A percentile compares a stretch with the other conserved stretches of the same genome.
Conservation (phyloP, 176 grass and related monocot genomes). For the Eragrostis nindensis region DNA sequence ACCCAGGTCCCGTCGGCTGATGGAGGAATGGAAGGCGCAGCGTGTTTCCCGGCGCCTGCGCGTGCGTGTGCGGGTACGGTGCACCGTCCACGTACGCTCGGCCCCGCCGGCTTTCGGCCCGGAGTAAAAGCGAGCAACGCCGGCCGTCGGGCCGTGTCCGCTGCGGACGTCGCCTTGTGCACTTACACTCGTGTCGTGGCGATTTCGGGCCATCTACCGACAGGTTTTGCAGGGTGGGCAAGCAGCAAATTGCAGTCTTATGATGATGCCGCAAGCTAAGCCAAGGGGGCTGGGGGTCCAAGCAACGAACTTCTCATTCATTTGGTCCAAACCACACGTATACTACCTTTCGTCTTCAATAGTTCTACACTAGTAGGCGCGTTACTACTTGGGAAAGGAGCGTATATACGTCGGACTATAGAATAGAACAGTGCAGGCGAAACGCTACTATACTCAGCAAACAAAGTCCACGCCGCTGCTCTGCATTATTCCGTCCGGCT, state of each 20-base stretch:
- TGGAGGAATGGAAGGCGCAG: not conserved
- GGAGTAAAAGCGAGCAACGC: not conserved
- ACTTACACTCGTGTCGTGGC: conserved; percentile 38
- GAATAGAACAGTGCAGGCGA: too few species aligned
- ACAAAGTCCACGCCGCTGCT: too few species aligned
- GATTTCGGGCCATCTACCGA: conserved; percentile 40
- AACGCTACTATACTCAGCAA: too few species aligned
- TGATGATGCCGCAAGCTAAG: conserved; percentile 19
- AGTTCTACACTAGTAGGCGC: too few species aligned
- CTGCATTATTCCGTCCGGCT: too few species aligned
- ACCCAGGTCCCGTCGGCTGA: not conserved
- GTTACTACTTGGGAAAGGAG: too few species aligned
- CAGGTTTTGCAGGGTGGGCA: conserved; percentile 4
- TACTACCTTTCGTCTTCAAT: not conserved
- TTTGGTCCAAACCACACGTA: not conserved
- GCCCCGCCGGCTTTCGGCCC: not conserved
- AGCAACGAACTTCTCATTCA: conserved; percentile 4
- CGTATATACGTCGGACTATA: too few species aligned
- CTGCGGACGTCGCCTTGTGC: conserved; percentile 32
- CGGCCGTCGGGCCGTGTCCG: not conserved
- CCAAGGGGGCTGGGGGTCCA: not conserved
- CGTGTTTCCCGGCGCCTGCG: conserved; percentile 11
- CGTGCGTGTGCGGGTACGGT: conserved; percentile 3
- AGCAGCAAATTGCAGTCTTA: not conserved
- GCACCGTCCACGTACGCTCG: not conserved